A percentile compares a stretch with the other conserved stretches of the same genome.
Conservation (phyloP, 2,329 filamentous ascomycete species). For the Apiospora kogelbergensis region DNA sequence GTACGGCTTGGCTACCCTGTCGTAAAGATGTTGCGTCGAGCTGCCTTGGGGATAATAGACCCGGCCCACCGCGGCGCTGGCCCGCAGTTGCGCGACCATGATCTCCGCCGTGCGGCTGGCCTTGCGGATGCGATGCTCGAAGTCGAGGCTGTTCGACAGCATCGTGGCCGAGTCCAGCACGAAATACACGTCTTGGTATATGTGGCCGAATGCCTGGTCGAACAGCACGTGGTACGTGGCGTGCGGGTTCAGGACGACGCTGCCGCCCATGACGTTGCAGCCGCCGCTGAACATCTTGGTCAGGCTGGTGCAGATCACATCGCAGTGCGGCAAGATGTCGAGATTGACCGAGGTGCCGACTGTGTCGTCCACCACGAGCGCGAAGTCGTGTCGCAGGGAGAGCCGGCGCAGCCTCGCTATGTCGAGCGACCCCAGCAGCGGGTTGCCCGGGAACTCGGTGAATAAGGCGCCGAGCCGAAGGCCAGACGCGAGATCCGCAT, state of each 20-base stretch:
- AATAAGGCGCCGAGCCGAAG: constrained; percentile 82
- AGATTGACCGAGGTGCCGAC: constrained; percentile 96
- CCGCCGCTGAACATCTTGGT: constrained; percentile 98
- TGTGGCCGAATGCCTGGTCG: constrained; percentile 62
- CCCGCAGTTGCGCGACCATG: constrained; percentile 70
- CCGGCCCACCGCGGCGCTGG: constrained; percentile 63
- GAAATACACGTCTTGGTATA: constrained; percentile 91
- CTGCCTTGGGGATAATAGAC: constrained; percentile 87
- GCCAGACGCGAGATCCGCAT: constrained; percentile 66
- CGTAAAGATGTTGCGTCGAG: constrained; percentile 70
- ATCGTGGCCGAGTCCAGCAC: constrained; percentile 93
- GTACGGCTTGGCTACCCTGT: constrained; percentile 58
- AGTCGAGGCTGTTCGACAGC: constrained; percentile 94
- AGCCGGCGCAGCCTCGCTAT: constrained; percentile 76
- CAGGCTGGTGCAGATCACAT: constrained; percentile 89
- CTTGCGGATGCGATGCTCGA: constrained; percentile 75
- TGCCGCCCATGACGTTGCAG: constrained; percentile 97
- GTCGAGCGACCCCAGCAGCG: constrained; percentile 81
- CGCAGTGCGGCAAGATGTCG: constrained; percentile 84
- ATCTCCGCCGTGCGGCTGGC: constrained; percentile 85
- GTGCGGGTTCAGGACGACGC: constrained; percentile 63
- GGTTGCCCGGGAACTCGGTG: constrained; percentile 94
- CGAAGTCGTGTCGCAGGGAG: constrained; percentile 82
- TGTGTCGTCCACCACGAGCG: constrained; percentile 90
- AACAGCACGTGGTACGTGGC: constrained; percentile 68